Conservation (phyloP, 176 grass and related monocot genomes). For the Juncus effusus region DNA sequence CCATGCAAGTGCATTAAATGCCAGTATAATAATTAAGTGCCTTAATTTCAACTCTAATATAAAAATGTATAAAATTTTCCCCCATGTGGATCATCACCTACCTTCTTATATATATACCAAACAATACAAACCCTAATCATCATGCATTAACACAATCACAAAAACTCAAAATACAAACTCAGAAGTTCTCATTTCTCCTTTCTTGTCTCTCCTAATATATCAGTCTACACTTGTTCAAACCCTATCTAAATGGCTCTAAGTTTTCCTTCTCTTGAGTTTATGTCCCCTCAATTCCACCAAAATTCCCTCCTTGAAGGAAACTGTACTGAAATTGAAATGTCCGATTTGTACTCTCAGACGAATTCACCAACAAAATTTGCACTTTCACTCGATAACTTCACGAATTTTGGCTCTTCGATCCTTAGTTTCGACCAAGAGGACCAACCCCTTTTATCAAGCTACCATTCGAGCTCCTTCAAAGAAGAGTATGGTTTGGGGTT, state of each 20-base stretch:
- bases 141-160: too few species aligned
- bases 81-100: neutral
- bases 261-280: constrained; percentile 26
- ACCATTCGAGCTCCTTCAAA: neutral
- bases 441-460: neutral
- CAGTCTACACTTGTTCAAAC: constrained; percentile 2
- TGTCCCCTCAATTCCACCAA: constrained; percentile 12
- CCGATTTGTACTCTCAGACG: neutral
- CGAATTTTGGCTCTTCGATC: constrained; percentile 5
- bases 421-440: constrained; percentile 12
- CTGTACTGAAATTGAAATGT: neutral
- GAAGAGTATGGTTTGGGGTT: neutral
- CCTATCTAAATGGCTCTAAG: constrained; percentile 22
- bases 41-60: constrained; percentile 9
- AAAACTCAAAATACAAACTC: neutral
- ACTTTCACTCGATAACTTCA: neutral
- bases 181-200: neutral
- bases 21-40: constrained; percentile 14
- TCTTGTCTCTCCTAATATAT: constrained; percentile 5
- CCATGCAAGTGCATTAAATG: constrained; percentile 18
- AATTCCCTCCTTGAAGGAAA: constrained; percentile 16
- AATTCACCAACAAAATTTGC: constrained; percentile 4
- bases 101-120: neutral
- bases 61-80: neutral
- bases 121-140: neutral